A percentile compares a stretch with the other conserved stretches of the same genome.
Evolutionary conservation across 78 protist species (phyloP).

Genomic region (Planoprotostelium fungivorum): DNA sequence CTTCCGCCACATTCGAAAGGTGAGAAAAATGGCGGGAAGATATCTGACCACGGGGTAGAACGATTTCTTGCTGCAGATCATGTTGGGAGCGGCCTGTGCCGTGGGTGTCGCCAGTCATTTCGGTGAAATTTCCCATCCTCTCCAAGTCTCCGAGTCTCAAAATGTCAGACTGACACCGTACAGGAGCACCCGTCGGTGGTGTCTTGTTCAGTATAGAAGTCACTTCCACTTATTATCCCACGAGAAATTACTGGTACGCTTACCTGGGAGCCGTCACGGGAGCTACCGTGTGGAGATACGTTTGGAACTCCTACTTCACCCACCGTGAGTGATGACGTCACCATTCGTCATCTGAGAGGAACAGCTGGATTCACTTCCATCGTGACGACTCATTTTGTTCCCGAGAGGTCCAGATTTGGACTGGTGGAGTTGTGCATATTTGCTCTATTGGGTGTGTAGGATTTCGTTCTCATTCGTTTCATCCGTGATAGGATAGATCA

Average conservation of each 20-base stretch:
- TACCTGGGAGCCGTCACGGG: constrained; percentile 41
- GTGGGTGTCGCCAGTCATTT: not conserved
- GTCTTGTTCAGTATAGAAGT: not conserved
- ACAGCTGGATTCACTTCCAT: not conserved
- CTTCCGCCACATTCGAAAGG: not conserved
- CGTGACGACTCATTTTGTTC: not conserved
- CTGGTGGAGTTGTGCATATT: not conserved
- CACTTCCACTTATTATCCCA: not conserved
- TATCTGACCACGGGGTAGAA: not conserved
- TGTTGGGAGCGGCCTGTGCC: not conserved
- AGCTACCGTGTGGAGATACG: constrained; percentile 12
- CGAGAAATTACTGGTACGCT: constrained; percentile 38
- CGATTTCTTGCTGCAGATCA: not conserved
- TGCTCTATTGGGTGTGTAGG: not conserved
- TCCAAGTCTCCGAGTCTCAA: not conserved
- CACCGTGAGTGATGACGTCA: not conserved
- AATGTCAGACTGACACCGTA: not conserved
- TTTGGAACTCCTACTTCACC: not conserved
- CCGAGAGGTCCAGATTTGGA: not conserved
- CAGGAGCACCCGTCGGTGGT: not conserved
- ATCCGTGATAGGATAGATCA: no score
- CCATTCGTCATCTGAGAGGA: not conserved
- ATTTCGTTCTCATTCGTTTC: no score
- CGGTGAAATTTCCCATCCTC: not conserved
- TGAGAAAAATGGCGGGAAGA: not conserved